Percentiles rank a stretch among this genome's conserved stretches.
Conservation (phyloP, 345 rosid genomes). For the Sonneratia alba region DNA sequence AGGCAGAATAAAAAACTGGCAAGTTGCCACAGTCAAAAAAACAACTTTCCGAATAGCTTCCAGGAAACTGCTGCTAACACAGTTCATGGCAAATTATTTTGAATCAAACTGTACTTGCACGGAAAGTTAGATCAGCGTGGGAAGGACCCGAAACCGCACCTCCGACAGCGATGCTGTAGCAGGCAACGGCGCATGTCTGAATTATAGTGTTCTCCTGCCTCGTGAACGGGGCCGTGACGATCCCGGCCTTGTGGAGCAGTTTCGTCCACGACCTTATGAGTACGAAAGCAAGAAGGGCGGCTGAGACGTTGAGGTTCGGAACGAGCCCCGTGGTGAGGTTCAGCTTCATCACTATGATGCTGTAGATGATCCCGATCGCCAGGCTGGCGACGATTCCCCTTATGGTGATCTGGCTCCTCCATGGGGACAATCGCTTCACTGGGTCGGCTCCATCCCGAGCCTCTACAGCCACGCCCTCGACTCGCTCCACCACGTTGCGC, state of each 20-base stretch:
- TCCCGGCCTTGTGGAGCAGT: slow-evolving; percentile 60
- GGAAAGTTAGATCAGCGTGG: too few species aligned
- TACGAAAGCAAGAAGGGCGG: slow-evolving; percentile 78
- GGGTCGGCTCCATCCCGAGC: slow-evolving; percentile 27
- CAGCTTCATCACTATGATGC: slow-evolving; percentile 79
- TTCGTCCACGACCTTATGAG: slow-evolving; percentile 72
- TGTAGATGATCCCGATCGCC: slow-evolving; percentile 65
- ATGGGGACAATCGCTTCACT: slow-evolving; percentile 49
- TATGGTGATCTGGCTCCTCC: slow-evolving; percentile 74
- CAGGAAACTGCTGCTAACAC: too few species aligned
- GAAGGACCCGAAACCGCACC: slow-evolving; percentile 25
- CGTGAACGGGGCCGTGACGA: slow-evolving; percentile 63
- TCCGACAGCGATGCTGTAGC: slow-evolving; percentile 85
- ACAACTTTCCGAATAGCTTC: too few species aligned
- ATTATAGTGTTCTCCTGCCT: slow-evolving; percentile 85
- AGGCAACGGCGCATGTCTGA: slow-evolving; percentile 93
- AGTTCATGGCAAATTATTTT: too few species aligned
- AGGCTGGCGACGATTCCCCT: slow-evolving; percentile 66
- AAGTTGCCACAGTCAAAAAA: too few species aligned
- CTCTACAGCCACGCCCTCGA: slow-evolving; percentile 9
- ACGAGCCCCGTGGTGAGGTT: slow-evolving; percentile 90
- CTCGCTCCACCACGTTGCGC: neutral
- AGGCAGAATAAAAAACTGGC: too few species aligned
- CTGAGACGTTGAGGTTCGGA: slow-evolving; percentile 94
- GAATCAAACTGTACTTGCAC: too few species aligned